A percentile compares a stretch with the other conserved stretches of the same genome.
Evolutionary conservation across 306 rosid genomes (phyloP).

Genomic region (Cucurbita ficifolia): DNA sequence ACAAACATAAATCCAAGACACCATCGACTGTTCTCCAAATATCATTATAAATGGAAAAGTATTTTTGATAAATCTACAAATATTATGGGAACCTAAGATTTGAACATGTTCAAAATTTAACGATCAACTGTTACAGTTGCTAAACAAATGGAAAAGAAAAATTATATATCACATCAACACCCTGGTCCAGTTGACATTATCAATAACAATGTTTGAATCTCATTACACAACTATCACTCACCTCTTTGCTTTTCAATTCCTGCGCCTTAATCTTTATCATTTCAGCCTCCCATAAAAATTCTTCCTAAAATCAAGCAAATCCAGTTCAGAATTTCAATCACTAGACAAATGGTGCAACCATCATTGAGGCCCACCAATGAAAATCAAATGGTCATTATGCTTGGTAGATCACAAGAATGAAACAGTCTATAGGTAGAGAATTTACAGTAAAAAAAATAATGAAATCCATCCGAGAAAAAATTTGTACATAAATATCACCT

Average conservation of each 20-base stretch:
- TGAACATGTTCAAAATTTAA: background rate
- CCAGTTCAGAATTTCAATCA: background rate
- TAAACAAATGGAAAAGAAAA: background rate
- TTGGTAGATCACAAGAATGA: background rate
- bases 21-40: background rate
- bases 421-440: background rate
- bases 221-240: constrained; percentile 13
- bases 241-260: constrained; percentile 95
- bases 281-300: constrained; percentile 92
- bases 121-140: background rate
- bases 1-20: background rate
- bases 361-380: background rate
- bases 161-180: background rate
- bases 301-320: constrained; percentile 48
- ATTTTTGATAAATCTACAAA: background rate
- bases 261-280: constrained; percentile 93
- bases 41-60: background rate
- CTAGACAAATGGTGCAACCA: background rate
- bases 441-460: constrained; percentile 6
- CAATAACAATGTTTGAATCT: background rate
- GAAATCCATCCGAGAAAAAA: background rate
- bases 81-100: background rate
- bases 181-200: background rate
- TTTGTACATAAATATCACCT: constrained; percentile 29
- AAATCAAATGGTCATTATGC: background rate